These are phyloP conservation scores for Aspergillus intermedius DNA, from an alignment of 2,329 filamentous ascomycete genomes.

Conservation along the genomic window DNA sequence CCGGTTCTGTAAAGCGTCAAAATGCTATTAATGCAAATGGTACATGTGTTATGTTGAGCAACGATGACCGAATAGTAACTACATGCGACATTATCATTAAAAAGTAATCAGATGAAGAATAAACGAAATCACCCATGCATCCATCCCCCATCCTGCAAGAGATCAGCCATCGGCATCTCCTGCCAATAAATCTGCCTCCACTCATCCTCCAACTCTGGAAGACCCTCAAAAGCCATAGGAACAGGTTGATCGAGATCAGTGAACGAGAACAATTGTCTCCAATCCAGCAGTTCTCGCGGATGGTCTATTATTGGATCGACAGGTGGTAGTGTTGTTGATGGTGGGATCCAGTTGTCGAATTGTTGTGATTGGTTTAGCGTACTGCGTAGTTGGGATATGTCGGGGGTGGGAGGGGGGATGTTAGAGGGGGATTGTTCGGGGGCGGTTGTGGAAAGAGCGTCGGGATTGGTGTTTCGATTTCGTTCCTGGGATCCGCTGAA, in stretches of 20 bases:
- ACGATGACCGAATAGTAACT: too few species aligned
- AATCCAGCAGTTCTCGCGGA: slow-evolving; percentile 32
- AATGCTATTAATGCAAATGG: too few species aligned
- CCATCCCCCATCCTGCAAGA: slow-evolving; percentile 36
- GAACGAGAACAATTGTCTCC: slow-evolving; percentile 38
- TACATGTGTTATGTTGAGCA: too few species aligned
- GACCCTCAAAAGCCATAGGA: slow-evolving; percentile 31
- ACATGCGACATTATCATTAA: too few species aligned
- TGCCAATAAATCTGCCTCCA: slow-evolving; percentile 42
- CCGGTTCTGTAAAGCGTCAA: too few species aligned
- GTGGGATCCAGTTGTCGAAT: slow-evolving; percentile 28
- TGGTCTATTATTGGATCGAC: slow-evolving; percentile 29
- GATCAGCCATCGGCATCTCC: slow-evolving; percentile 37
- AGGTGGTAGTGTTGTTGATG: slow-evolving; percentile 17
- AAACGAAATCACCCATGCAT: slow-evolving; percentile 17
- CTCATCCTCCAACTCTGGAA: slow-evolving; percentile 38
- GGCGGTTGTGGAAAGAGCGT: slow-evolving; percentile 15
- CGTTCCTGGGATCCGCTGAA: slow-evolving; percentile 13
- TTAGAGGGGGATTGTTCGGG: slow-evolving; percentile 6
- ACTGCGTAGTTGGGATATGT: slow-evolving; percentile 16
- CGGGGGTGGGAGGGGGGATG: slow-evolving; percentile 19
- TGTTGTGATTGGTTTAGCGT: slow-evolving; percentile 19
- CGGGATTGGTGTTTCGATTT: slow-evolving; percentile 9
- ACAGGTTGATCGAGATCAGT: slow-evolving; percentile 32
- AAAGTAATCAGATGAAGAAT: neutral